phyloP scores from a whole-genome alignment of 177 flowering plant genomes.

The Vitis hybrid region DNA sequence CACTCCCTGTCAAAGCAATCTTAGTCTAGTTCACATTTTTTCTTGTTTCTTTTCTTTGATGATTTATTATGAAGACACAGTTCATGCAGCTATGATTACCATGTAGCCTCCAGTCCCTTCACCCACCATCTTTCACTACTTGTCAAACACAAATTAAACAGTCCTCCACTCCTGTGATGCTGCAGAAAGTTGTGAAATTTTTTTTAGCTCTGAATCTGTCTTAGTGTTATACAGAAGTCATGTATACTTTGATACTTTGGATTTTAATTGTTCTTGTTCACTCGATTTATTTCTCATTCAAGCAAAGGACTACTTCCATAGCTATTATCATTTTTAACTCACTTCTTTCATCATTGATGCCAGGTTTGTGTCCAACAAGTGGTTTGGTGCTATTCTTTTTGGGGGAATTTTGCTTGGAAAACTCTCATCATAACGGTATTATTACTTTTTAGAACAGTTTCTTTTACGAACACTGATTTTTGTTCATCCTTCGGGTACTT shows the following conservation, averaged over 20 bases:
- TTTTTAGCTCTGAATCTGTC: not conserved
- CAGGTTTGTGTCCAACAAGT: slow-evolving; percentile 94
- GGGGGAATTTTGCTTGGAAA: slow-evolving; percentile 75
- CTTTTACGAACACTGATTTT: not conserved
- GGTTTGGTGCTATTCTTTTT: slow-evolving; percentile 90
- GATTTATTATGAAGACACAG: not conserved
- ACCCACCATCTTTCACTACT: not conserved
- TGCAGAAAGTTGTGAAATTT: not conserved
- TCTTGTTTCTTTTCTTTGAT: not conserved
- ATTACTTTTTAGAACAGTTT: not conserved
- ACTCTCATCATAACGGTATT: slow-evolving; percentile 41
- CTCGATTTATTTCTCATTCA: not conserved
- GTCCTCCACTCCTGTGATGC: not conserved
- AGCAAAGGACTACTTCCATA: not conserved
- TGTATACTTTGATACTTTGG: too few species aligned
- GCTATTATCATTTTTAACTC: not conserved
- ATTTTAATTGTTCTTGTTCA: not conserved
- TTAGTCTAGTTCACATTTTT: too few species aligned
- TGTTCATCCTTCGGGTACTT: too few species aligned
- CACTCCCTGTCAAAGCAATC: too few species aligned
- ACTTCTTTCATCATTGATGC: slow-evolving; percentile 4
- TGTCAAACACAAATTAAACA: not conserved
- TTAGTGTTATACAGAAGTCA: too few species aligned
- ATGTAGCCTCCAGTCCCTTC: not conserved
- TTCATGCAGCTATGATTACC: not conserved